phyloP scores from a whole-genome alignment of 2,329 filamentous ascomycete genomes.

The Alternaria infectoria region DNA sequence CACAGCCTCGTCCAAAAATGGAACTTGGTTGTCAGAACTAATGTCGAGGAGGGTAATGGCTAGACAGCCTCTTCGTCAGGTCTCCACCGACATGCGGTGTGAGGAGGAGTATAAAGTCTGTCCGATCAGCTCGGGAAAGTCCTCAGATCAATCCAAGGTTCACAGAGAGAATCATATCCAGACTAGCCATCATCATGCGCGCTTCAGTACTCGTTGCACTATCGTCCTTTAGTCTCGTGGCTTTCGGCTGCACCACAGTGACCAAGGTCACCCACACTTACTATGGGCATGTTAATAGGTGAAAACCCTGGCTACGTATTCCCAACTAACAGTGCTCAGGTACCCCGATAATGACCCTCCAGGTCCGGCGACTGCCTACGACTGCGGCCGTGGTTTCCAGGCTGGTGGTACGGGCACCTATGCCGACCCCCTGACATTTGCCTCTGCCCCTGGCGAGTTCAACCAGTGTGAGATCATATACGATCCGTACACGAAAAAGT shows the following conservation, averaged over 20 bases:
- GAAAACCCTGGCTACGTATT: not conserved
- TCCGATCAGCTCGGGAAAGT: not conserved
- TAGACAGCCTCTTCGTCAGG: not conserved
- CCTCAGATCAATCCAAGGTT: not conserved
- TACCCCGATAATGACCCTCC: constrained; percentile 36
- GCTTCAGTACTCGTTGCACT: constrained; percentile 3
- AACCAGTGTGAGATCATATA: constrained; percentile 54
- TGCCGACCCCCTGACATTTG: constrained; percentile 53
- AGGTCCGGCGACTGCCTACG: constrained; percentile 29
- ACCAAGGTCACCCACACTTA: constrained; percentile 24
- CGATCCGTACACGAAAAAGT: constrained; percentile 54
- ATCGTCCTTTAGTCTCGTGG: constrained; percentile 4
- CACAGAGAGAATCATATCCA: not conserved
- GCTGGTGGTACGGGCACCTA: constrained; percentile 55
- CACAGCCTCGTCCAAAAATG: not conserved
- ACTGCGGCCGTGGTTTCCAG: constrained; percentile 33
- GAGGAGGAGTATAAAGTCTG: not conserved
- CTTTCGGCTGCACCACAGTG: constrained; percentile 10
- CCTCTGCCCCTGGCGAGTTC: constrained; percentile 51
- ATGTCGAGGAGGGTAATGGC: not conserved
- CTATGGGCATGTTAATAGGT: constrained; percentile 17
- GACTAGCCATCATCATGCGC: constrained; percentile 4
- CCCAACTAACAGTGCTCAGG: not conserved
- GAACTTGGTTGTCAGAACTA: not conserved
- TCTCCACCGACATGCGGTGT: not conserved